A percentile compares a stretch with the other conserved stretches of the same genome.
phyloP scores from a whole-genome alignment of 2,329 filamentous ascomycete species.

The Fusarium miscanthi region DNA sequence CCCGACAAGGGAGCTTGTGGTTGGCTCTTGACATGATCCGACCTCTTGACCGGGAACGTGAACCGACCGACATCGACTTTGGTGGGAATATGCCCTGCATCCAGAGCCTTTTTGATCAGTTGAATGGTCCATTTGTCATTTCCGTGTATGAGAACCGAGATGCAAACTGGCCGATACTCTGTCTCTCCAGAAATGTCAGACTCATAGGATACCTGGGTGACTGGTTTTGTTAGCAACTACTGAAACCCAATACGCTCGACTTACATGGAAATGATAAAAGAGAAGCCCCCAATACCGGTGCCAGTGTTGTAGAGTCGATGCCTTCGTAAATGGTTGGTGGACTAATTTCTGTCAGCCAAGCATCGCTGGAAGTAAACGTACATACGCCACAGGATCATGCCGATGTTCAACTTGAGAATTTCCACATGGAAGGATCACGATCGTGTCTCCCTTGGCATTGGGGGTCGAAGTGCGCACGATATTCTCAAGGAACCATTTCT shows the following conservation, averaged over 20 bases:
- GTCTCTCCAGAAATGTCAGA: conserved; percentile 44
- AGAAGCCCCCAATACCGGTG: conserved; percentile 46
- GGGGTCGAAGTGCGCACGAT: conserved; percentile 38
- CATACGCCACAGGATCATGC: conserved; percentile 44
- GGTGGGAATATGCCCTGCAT: conserved; percentile 44
- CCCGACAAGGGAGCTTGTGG: conserved; percentile 1
- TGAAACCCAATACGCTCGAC: conserved; percentile 12
- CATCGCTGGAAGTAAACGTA: conserved; percentile 8
- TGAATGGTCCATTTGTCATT: conserved; percentile 45
- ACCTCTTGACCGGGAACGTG: conserved; percentile 43
- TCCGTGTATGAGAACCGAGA: conserved; percentile 46
- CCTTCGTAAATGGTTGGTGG: conserved; percentile 42
- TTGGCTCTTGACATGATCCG: background rate
- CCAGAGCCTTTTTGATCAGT: conserved; percentile 46
- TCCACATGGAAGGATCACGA: conserved; percentile 48
- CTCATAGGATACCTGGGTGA: conserved; percentile 47
- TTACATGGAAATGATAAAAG: conserved; percentile 51
- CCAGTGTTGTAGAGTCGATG: conserved; percentile 44
- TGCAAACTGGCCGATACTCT: conserved; percentile 49
- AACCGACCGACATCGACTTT: conserved; percentile 46
- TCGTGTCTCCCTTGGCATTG: conserved; percentile 31
- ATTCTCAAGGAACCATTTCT: conserved; percentile 48
- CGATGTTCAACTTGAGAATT: conserved; percentile 39
- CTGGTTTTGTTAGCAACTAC: conserved; percentile 35
- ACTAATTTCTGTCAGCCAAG: conserved; percentile 40